These are phyloP conservation scores for Paxillus rubicundulus DNA, from an alignment of 768 basidiomycete genomes.

Conservation along the genomic window DNA sequence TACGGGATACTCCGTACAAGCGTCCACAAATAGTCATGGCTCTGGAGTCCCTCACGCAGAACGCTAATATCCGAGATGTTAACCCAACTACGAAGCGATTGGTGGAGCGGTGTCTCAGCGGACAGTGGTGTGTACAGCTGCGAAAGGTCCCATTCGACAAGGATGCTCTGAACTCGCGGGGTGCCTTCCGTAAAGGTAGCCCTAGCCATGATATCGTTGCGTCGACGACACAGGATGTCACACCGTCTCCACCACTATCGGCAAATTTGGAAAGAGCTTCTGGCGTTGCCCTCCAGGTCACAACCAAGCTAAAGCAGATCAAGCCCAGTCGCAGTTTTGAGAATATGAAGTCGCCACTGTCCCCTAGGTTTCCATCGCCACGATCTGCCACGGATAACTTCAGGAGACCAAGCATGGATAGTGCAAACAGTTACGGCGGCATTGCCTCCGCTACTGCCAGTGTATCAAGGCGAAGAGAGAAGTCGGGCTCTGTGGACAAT, in stretches of 20 bases:
- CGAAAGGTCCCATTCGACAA: slow-evolving; percentile 39
- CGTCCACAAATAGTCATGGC: slow-evolving; percentile 83
- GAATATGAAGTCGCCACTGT: slow-evolving; percentile 39
- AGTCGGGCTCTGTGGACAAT: slow-evolving; percentile 26
- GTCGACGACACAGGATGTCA: slow-evolving; percentile 36
- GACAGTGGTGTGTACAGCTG: slow-evolving; percentile 81
- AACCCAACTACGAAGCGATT: slow-evolving; percentile 86
- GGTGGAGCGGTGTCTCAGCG: slow-evolving; percentile 85
- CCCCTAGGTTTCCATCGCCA: slow-evolving; percentile 26
- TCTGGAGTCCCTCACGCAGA: slow-evolving; percentile 72
- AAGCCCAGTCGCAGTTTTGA: slow-evolving; percentile 71
- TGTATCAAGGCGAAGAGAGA: slow-evolving; percentile 23
- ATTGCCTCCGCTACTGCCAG: slow-evolving; percentile 26
- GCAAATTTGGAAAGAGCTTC: slow-evolving; percentile 15
- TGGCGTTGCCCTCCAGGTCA: slow-evolving; percentile 17
- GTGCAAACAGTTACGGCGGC: slow-evolving; percentile 30
- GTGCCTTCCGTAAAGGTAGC: slow-evolving; percentile 36
- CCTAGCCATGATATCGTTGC: slow-evolving; percentile 44
- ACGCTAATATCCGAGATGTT: slow-evolving; percentile 76
- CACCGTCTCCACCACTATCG: slow-evolving; percentile 12
- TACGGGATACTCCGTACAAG: slow-evolving; percentile 84
- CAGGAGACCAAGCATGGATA: slow-evolving; percentile 42
- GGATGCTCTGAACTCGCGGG: slow-evolving; percentile 25
- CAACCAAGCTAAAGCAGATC: slow-evolving; percentile 41
- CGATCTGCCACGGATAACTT: slow-evolving; percentile 35